Percentiles rank a stretch among this genome's conserved stretches.
These are phyloP conservation scores for Tylopilus subfusipes DNA, from an alignment of 768 basidiomycete genomes.

Conservation along the genomic window DNA sequence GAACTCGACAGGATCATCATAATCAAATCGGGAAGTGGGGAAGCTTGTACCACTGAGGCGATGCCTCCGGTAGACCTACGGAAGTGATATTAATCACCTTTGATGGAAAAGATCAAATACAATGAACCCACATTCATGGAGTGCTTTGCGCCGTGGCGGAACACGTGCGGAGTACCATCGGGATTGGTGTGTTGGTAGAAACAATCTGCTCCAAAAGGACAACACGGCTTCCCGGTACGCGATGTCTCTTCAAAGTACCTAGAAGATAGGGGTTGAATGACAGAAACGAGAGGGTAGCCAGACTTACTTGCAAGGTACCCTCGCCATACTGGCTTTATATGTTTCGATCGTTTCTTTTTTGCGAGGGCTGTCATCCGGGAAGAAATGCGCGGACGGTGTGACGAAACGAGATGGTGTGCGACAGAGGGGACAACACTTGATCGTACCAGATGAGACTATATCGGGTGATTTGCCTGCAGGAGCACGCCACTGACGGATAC, in stretches of 20 bases:
- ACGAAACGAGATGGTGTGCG: conserved; percentile 64
- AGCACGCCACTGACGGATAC: conserved; percentile 77
- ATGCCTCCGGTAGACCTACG: conserved; percentile 26
- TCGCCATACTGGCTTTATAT: conserved; percentile 73
- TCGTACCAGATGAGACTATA: conserved; percentile 51
- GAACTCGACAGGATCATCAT: conserved; percentile 37
- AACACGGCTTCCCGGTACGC: conserved; percentile 46
- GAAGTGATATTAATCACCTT: not conserved
- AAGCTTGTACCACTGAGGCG: conserved; percentile 18
- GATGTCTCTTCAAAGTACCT: conserved; percentile 64
- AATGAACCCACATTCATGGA: conserved; percentile 50
- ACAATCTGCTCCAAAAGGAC: conserved; percentile 79
- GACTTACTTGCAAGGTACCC: conserved; percentile 62
- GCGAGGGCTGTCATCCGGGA: conserved; percentile 47
- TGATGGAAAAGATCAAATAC: conserved; percentile 30
- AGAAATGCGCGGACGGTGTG: conserved; percentile 70
- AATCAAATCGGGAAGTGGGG: conserved; percentile 28
- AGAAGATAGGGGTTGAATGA: not conserved
- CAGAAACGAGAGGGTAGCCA: not conserved
- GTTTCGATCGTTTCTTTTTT: conserved; percentile 50
- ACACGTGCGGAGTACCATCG: conserved; percentile 62
- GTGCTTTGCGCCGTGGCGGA: conserved; percentile 50
- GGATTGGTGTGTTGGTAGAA: conserved; percentile 70
- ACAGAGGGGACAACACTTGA: conserved; percentile 79
- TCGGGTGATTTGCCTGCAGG: conserved; percentile 50